phyloP scores from a whole-genome alignment of 2,329 filamentous ascomycete genomes.

The Neonectria neomacrospora region DNA sequence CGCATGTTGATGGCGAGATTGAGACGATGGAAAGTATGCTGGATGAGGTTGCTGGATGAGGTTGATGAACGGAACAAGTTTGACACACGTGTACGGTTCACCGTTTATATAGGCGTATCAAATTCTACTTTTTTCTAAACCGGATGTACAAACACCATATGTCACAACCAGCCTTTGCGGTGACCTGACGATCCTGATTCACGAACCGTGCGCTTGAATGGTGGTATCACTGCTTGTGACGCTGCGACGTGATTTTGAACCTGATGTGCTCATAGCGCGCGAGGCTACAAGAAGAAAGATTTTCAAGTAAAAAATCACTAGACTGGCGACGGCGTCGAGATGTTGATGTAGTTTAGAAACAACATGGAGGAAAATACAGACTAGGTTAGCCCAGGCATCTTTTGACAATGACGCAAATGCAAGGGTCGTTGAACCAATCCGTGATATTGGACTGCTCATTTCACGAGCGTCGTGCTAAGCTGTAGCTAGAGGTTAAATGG shows the following conservation, averaged over 20 bases:
- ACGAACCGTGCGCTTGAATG: background rate
- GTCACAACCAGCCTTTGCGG: background rate
- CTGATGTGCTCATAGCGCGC: background rate
- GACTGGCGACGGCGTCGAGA: no score
- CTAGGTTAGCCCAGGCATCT: background rate
- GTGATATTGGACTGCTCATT: background rate
- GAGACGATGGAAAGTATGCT: background rate
- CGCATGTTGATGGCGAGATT: slow-evolving; percentile 8
- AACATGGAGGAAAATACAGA: background rate
- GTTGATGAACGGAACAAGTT: background rate
- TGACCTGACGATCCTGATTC: background rate
- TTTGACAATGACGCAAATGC: background rate
- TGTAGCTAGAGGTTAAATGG: background rate
- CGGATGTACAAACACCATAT: no score
- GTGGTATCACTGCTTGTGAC: background rate
- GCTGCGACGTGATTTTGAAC: background rate
- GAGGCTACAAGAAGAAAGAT: background rate
- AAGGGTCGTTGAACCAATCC: background rate
- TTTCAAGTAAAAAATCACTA: background rate
- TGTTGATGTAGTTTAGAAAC: no score
- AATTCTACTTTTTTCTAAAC: no score
- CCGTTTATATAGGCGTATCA: background rate
- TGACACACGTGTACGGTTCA: background rate
- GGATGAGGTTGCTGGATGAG: background rate
- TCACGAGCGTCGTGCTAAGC: no score